Base-by-base conservation (phyloP, 1,139 yeast species). In the Kodamaea derodonti region DNA sequence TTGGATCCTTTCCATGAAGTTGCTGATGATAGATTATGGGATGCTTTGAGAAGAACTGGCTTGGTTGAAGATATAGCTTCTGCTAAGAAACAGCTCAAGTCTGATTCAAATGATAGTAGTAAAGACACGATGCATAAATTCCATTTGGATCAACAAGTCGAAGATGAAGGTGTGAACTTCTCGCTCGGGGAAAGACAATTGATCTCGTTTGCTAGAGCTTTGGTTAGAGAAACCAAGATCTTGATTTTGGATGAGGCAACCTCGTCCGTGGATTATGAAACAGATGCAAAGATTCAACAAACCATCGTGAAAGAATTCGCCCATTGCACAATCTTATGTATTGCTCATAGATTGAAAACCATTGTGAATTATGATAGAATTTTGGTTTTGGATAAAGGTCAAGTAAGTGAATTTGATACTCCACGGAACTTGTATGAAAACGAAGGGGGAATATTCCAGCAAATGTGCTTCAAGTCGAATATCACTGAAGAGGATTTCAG, bases 161-260 rank as follows among this genome's bases (percentile, higher is more conserved):
- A 80, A 39, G 87, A 80, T 45, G 90, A 82, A 23, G 95, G 95
- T 24, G 45, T 70, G 14, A 84, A 84, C 52, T 82, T 80, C 52
- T 82, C 90, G 4, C 65, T 83, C 20, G 95, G 95, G 30, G 92
- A 84, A 56, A 72, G 85, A 35, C 95, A 84, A 56, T 59, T 84
- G 43, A 60, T 84, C 37, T 83, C 92, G 2, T 70, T 84, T 45
- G 86, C 92, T 0, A 71, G 94, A 45, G 90, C 95, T 0, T 63
- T 84, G 41, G 86, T 83, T n/a, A 72, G 86, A 42, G 70, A 75
- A 33, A 67, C 86, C 4, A 76, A 72, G 50, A 76, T 84, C 38
- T 62, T 84, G 44, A 78, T 84, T 40, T 58, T 84, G 40, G 95
- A 84, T 54, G 95, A 84, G 55, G 94, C 95, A n/a, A 84, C 95